phyloP scores from a whole-genome alignment of 1,284 basidiomycete genomes.

The Ceratobasidium sp. region DNA sequence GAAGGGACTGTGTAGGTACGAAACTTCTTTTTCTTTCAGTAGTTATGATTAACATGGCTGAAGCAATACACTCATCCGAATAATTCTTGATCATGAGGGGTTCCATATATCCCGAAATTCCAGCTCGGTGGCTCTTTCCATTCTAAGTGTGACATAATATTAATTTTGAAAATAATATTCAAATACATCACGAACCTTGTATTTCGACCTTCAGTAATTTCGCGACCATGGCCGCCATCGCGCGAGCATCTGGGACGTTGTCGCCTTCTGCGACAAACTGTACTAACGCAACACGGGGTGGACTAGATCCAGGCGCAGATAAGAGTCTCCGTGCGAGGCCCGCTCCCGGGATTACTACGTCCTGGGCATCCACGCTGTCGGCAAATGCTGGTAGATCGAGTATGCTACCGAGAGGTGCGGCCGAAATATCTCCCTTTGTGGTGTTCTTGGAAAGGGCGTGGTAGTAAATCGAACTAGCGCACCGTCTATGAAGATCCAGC shows the following conservation, averaged over 20 bases:
- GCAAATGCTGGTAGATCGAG: constrained; percentile 19
- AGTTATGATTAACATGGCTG: background rate
- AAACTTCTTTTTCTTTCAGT: background rate
- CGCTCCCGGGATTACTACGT: constrained; percentile 26
- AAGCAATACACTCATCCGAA: constrained; percentile 63
- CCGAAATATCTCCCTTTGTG: constrained; percentile 12
- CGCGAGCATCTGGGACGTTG: constrained; percentile 35
- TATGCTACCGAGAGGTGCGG: constrained; percentile 29
- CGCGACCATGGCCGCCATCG: constrained; percentile 32
- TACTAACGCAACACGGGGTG: constrained; percentile 18
- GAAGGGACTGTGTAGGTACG: background rate
- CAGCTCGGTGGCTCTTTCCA: constrained; percentile 74
- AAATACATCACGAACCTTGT: constrained; percentile 5
- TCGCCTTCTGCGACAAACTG: constrained; percentile 38
- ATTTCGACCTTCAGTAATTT: constrained; percentile 32
- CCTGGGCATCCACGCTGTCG: background rate
- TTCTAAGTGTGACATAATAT: constrained; percentile 42
- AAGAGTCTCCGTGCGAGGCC: constrained; percentile 39
- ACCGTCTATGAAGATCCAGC: background rate
- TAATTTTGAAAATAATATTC: background rate
- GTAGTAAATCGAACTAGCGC: constrained; percentile 17
- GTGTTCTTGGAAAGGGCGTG: constrained; percentile 30
- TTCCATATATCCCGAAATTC: constrained; percentile 74
- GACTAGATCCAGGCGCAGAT: constrained; percentile 21
- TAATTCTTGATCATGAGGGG: constrained; percentile 73